These are phyloP conservation scores for Pseudonitzschia delicatissima DNA, from an alignment of 108 stramenopile genomes.

Conservation along the genomic window DNA sequence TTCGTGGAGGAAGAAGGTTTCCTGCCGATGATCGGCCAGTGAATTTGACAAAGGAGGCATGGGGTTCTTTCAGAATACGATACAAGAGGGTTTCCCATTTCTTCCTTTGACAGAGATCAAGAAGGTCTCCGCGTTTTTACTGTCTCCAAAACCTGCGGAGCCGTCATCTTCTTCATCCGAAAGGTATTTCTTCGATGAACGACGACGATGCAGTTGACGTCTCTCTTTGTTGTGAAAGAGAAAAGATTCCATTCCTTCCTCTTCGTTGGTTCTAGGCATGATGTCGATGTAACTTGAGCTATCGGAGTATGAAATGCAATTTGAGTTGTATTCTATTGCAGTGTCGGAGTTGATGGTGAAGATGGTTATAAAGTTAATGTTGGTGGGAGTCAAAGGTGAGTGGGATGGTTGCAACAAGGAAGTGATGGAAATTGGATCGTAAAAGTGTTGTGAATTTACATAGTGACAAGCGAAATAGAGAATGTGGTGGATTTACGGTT, in stretches of 20 bases:
- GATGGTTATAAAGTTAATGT: no score
- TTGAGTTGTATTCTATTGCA: no score
- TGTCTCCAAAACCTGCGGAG: not conserved
- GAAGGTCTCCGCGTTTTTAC: not conserved
- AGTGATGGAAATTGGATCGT: no score
- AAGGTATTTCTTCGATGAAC: not conserved
- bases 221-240: slow-evolving; percentile 4
- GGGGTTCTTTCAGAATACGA: not conserved
- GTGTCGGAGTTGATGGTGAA: no score
- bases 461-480: no score
- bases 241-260: slow-evolving; percentile 17
- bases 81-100: slow-evolving; percentile 18
- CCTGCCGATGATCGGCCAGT: slow-evolving; percentile 11
- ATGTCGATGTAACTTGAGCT: no score
- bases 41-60: slow-evolving; percentile 2
- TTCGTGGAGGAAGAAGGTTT: slow-evolving; percentile 44
- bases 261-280: no score
- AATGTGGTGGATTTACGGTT: no score
- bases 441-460: no score
- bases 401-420: no score
- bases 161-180: not conserved
- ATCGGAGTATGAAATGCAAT: no score
- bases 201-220: not conserved
- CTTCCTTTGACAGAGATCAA: slow-evolving; percentile 6
- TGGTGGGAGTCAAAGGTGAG: no score